Percentiles rank a stretch among this genome's conserved stretches.
Conservation (phyloP, 352 stramenopile species). For the Phytophthora sp. region DNA sequence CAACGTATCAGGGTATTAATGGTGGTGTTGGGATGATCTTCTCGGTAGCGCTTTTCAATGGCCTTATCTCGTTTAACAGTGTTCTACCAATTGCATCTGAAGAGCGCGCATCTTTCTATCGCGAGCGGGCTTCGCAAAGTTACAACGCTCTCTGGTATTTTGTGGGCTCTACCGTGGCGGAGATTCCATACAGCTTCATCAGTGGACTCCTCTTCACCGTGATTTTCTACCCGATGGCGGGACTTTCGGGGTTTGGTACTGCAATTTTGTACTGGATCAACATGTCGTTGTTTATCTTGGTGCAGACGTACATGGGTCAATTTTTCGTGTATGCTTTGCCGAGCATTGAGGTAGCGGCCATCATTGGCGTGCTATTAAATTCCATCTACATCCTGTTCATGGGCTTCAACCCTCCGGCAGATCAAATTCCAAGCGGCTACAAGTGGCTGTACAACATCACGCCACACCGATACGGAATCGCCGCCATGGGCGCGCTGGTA, state of each 20-base stretch:
- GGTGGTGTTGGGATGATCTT: constrained; percentile 82
- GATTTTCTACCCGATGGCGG: constrained; percentile 52
- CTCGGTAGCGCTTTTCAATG: constrained; percentile 77
- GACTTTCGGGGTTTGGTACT: constrained; percentile 38
- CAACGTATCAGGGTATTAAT: constrained; percentile 42
- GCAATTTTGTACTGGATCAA: constrained; percentile 58
- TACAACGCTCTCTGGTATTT: constrained; percentile 76
- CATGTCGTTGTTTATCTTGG: constrained; percentile 44
- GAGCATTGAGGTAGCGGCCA: constrained; percentile 32
- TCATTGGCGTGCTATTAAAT: constrained; percentile 45
- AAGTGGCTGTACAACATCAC: constrained; percentile 44
- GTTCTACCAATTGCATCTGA: constrained; percentile 74
- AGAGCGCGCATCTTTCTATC: constrained; percentile 64
- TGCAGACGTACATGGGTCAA: constrained; percentile 52
- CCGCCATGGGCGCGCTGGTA: constrained; percentile 22
- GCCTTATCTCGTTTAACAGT: constrained; percentile 66
- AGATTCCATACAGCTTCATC: constrained; percentile 69
- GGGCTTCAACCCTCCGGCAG: constrained; percentile 53
- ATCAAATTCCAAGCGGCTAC: constrained; percentile 51
- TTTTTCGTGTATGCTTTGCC: constrained; percentile 46
- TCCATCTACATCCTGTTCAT: constrained; percentile 59
- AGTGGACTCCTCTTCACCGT: constrained; percentile 45
- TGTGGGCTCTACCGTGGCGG: constrained; percentile 43
- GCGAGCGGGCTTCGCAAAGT: constrained; percentile 79
- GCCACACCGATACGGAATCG: constrained; percentile 27